Base-by-base conservation (phyloP, 2,329 filamentous ascomycete species). In the Eurotiales sp. region DNA sequence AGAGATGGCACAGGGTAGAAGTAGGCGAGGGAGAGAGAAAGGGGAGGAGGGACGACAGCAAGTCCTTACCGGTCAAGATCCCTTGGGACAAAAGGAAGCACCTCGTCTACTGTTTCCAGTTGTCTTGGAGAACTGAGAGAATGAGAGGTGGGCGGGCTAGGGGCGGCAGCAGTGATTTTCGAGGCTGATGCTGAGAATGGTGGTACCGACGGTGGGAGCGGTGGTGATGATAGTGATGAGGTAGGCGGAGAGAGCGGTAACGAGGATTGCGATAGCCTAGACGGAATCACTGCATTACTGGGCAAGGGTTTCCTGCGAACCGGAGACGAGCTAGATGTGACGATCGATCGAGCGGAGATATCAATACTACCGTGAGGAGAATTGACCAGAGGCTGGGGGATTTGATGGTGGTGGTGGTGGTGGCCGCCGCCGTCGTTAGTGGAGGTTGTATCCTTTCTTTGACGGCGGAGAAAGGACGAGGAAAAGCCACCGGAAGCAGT, bases 251-350 rank as follows among this genome's bases (percentile, higher is more conserved):
- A 45, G 21, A 25, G 50, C 11, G 27, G 17, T 11, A 34, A 37
- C 30, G 43, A 45, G 5, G 23, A 47, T 72, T 49, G 64, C 64
- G 52, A 59, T 23, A 51, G 34, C 17, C 43, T 37, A 4, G 51
- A 53, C 21, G 50, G 29, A 40, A 74, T 68, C 50, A 77, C 64
- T 56, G 71, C 70, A 67, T 73, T 73, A 54, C 71, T 66, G 55
- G 79, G 79, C 55, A 82, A 65, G 59, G 79, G 78, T 64, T 81
- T 81, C 58, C 78, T 72, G 59, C 74, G 74, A 53, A 80, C 69
- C 50, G 72, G 69, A 55, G 73, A 71, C 36, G 72, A 63, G 53
- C 66, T 62, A 52, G 71, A 66, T 55, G 72, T 69, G 58, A 69
- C 68, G 37, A 68, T 68, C 36, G 70, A 51, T 43, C 50, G 37